Evolutionary conservation across 495 filamentous ascomycete genomes (phyloP).

Genomic region (Hypoxylon lienhwacheense): DNA sequence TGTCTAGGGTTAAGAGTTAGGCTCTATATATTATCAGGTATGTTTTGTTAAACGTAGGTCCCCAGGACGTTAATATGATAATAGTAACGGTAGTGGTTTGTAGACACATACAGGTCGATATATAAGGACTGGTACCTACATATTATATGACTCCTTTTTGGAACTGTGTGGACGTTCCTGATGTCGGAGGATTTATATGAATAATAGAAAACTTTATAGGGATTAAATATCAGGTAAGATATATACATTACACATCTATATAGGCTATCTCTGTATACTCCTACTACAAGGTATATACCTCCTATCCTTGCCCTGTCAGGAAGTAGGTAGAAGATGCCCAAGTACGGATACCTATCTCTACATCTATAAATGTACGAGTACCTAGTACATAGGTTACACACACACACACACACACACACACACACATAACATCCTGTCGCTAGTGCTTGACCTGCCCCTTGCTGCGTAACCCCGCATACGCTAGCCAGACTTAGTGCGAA

Average conservation of each 20-base stretch:
- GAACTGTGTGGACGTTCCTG: not conserved
- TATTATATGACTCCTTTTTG: too few species aligned
- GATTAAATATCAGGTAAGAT: not conserved
- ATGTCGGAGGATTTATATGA: not conserved
- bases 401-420: conserved; percentile 1
- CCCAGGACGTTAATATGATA: not conserved
- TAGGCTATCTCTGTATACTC: too few species aligned
- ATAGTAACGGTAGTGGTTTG: not conserved
- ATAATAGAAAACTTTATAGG: too few species aligned
- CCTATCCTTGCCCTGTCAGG: too few species aligned
- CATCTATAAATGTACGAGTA: too few species aligned
- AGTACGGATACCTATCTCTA: too few species aligned
- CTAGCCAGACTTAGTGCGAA: conserved; percentile 4
- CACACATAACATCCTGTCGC: conserved; percentile 6
- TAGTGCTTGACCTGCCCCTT: conserved; percentile 4
- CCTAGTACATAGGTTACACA: too few species aligned
- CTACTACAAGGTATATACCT: too few species aligned
- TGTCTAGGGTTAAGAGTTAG: too few species aligned
- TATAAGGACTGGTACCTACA: not conserved
- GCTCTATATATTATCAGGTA: too few species aligned
- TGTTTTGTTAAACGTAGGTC: not conserved
- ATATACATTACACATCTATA: too few species aligned
- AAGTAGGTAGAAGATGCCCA: too few species aligned
- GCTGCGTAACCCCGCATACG: conserved; percentile 29
- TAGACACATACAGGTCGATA: not conserved